Evolutionary conservation across 805 yeast genomes (phyloP).

Genomic region (Schizosaccharomyces osmophilus): DNA sequence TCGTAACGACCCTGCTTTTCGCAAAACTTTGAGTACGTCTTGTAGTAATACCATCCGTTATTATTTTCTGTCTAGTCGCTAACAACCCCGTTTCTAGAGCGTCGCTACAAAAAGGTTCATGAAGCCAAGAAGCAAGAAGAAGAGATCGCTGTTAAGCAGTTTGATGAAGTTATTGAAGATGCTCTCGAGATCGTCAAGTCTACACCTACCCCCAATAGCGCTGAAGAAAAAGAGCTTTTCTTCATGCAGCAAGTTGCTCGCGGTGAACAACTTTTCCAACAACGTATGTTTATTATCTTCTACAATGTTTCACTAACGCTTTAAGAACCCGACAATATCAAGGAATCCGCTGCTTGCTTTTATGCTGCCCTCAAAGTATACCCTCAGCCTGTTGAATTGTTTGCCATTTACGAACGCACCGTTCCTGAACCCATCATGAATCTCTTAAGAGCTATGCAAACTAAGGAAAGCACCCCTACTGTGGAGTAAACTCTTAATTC

Average conservation of each 20-base stretch:
- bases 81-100: not conserved
- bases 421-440: conserved; percentile 1
- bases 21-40: conserved; percentile 20
- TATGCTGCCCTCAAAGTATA: conserved; percentile 82
- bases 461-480: not conserved
- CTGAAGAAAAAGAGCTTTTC: not conserved
- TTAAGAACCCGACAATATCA: not conserved
- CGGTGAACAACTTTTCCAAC: conserved; percentile 20
- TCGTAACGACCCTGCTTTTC: conserved; percentile 59
- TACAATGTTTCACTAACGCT: conserved; percentile 24
- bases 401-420: conserved; percentile 47
- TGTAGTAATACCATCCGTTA: no score
- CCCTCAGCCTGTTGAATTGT: conserved; percentile 82
- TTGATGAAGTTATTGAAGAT: conserved; percentile 14
- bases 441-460: not conserved
- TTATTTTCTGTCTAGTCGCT: not conserved
- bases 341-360: conserved; percentile 65
- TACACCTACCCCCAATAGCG: not conserved
- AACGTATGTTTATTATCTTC: conserved; percentile 26
- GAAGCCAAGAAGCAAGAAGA: conserved; percentile 32
- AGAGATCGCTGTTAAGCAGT: conserved; percentile 29
- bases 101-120: conserved; percentile 11
- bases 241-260: conserved; percentile 3
- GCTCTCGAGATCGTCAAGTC: not conserved
- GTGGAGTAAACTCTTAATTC: not conserved